Evolutionary conservation across 2,329 filamentous ascomycete genomes (phyloP).

Genomic region (Clonostachys chloroleuca): DNA sequence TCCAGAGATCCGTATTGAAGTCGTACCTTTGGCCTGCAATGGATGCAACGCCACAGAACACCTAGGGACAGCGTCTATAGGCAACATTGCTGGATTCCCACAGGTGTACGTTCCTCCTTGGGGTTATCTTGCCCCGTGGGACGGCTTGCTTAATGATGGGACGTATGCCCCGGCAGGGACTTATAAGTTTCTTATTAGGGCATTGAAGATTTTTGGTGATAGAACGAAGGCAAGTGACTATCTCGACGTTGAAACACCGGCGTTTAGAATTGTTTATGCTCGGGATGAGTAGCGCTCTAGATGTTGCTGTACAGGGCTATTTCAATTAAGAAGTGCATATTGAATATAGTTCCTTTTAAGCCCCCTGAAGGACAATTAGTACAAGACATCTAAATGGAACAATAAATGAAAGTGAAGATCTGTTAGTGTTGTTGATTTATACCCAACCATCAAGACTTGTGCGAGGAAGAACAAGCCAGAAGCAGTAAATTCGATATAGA

Average conservation of each 20-base stretch:
- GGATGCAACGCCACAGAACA: conserved; percentile 18
- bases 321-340: too few relatives aligned
- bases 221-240: conserved; percentile 35
- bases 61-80: conserved; percentile 33
- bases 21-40: conserved; percentile 30
- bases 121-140: conserved; percentile 24
- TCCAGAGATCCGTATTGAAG: conserved; percentile 33
- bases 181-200: conserved; percentile 44
- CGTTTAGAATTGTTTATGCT: conserved; percentile 38
- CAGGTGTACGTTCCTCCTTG: conserved; percentile 19
- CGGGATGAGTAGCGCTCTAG: background rate
- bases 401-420: too few relatives aligned
- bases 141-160: conserved; percentile 40
- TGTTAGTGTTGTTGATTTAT: too few relatives aligned
- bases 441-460: too few relatives aligned
- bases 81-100: conserved; percentile 36
- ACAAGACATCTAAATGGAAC: too few relatives aligned
- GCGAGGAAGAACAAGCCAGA: too few relatives aligned
- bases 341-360: too few relatives aligned
- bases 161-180: conserved; percentile 39
- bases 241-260: conserved; percentile 32
- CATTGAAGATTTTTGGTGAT: conserved; percentile 48
- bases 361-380: too few relatives aligned
- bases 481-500: too few relatives aligned
- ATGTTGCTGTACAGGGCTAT: too few relatives aligned